Evolutionary conservation across 257 asterid genomes (phyloP), one percentile per base, ranked within the genome.

Genomic region (Craterostigma plantagineum): DNA sequence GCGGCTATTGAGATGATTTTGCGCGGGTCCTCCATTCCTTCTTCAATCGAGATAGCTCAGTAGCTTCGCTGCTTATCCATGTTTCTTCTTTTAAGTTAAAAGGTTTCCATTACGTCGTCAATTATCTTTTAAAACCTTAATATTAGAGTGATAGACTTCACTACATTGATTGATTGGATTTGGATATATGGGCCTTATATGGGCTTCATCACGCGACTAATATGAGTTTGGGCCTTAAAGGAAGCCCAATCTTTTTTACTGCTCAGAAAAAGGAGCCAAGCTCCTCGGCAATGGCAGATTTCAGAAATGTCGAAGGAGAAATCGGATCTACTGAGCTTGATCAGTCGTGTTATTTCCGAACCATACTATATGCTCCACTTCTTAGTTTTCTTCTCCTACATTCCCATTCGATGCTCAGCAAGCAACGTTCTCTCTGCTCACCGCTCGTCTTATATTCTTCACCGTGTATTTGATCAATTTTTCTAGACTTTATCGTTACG

Each of bases 391-490:
- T 90, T 90, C 72, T 68, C 86, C 43, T 83, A 83, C 82, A 70
- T 90, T 38, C 92, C 93, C 0, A 17, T 79, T 17, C 93, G 92
- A 15, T 66, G 62, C 57, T 67, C 95, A 50, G 95, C 90, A 12
- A 57, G 62, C 36, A 36, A 55, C 13, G 60, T 74, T 41, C 67
- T 82, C 46, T 56, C 80, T 27, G 73, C 86, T 34, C 40, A 39
- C 54, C 91, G 82, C 50, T 61, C 77, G 46, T 74, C 86, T 54
- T 67, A 68, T 60, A 85, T 87, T 47, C 68, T 82, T 45, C 76
- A 49, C 53, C 71, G 95, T 35, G 95, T 90, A 79, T 12, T 43
- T 52, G 1, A 7, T 33, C 10, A 15, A 13, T 11, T 8, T 7
- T 9, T 27, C 11, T 13, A 11, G n/a, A 11, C 50, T n/a, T 36